A percentile compares a stretch with the other conserved stretches of the same genome.
Conservation (phyloP, 2,329 filamentous ascomycete genomes). For the Aspergillus terreus region DNA sequence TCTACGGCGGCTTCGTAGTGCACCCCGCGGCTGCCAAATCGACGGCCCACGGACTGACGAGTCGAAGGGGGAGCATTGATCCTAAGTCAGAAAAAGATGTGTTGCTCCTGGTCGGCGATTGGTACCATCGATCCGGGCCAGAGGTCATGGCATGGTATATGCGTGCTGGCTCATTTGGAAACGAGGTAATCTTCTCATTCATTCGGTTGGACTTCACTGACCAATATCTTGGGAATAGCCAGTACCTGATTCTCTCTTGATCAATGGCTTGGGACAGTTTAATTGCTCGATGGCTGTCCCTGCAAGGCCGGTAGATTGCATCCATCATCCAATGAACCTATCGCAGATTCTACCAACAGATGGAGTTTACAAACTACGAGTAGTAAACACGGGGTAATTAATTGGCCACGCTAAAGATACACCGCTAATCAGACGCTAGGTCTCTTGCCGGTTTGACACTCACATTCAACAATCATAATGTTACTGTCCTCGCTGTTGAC, state of each 20-base stretch:
- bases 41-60: constrained; percentile 16
- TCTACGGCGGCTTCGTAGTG: constrained; percentile 48
- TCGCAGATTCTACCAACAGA: constrained; percentile 24
- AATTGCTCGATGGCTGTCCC: constrained; percentile 45
- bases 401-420: background rate
- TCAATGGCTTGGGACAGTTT: constrained; percentile 47
- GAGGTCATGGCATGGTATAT: constrained; percentile 45
- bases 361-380: constrained; percentile 32
- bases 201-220: background rate
- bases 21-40: constrained; percentile 34
- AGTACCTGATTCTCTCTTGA: constrained; percentile 46
- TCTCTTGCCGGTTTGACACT: constrained; percentile 41
- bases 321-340: constrained; percentile 18
- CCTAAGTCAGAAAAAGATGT: constrained; percentile 38
- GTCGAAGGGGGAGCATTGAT: constrained; percentile 6
- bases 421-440: constrained; percentile 7
- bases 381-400: constrained; percentile 44
- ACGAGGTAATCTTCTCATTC: constrained; percentile 29
- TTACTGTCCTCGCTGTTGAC: constrained; percentile 41
- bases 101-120: constrained; percentile 48
- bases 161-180: constrained; percentile 41
- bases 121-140: constrained; percentile 44
- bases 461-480: constrained; percentile 23
- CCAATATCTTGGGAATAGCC: constrained; percentile 30
- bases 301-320: constrained; percentile 45